phyloP scores from a whole-genome alignment of 2,329 filamentous ascomycete genomes.

The Colletotrichum endophyticum region DNA sequence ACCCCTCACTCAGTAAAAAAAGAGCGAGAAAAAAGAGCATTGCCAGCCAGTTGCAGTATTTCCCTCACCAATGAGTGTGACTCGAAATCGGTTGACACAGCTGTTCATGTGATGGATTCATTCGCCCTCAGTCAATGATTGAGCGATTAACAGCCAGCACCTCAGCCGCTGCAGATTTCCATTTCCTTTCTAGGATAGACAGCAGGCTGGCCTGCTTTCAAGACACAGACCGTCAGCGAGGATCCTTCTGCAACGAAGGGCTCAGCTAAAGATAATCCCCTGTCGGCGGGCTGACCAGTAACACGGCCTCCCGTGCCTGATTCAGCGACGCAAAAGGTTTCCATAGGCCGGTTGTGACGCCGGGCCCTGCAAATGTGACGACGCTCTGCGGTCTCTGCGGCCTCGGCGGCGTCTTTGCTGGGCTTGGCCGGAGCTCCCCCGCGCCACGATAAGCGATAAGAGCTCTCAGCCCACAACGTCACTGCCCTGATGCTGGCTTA shows the following conservation, averaged over 20 bases:
- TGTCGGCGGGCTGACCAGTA: slow-evolving; percentile 5
- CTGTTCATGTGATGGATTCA: background rate
- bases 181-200: background rate
- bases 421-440: slow-evolving; percentile 19
- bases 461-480: slow-evolving; percentile 18
- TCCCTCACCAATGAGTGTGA: slow-evolving; percentile 11
- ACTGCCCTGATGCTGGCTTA: background rate
- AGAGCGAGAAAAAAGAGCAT: background rate
- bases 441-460: slow-evolving; percentile 21
- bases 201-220: background rate
- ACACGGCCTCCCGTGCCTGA: background rate
- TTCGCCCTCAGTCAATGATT: background rate
- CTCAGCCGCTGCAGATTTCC: background rate
- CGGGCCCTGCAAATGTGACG: slow-evolving; percentile 3
- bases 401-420: background rate
- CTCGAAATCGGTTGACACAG: background rate
- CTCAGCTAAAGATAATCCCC: background rate
- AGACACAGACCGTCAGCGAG: background rate
- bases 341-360: background rate
- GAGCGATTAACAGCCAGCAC: slow-evolving; percentile 8
- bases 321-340: slow-evolving; percentile 10
- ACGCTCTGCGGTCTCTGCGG: background rate
- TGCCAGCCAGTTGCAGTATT: background rate
- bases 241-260: slow-evolving; percentile 4
- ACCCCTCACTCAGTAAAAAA: slow-evolving; percentile 15